Conservation (phyloP, 2,329 filamentous ascomycete genomes). For the Cladophialophora exuberans region DNA sequence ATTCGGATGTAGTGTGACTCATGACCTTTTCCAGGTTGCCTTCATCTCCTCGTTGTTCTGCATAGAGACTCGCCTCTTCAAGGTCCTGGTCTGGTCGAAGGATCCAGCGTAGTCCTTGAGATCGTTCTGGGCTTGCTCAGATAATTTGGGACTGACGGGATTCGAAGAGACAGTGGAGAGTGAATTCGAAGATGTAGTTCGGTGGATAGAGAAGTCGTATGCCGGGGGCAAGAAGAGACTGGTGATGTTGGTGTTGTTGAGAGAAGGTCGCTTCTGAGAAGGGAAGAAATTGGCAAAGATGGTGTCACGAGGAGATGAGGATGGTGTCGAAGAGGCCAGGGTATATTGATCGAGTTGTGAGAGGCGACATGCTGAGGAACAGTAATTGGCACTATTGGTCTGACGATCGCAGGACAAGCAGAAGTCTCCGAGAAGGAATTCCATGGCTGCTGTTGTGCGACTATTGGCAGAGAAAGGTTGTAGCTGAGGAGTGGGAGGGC, state of each 20-base stretch:
- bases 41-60: constrained; percentile 31
- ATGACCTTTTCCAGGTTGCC: constrained; percentile 14
- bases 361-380: constrained; percentile 87
- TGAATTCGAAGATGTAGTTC: constrained; percentile 30
- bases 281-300: constrained; percentile 50
- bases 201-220: constrained; percentile 71
- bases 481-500: constrained; percentile 4
- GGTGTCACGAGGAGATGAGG: constrained; percentile 38
- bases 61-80: constrained; percentile 42
- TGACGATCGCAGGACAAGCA: constrained; percentile 93
- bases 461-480: constrained; percentile 10
- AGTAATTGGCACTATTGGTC: constrained; percentile 80
- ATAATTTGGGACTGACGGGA: constrained; percentile 76
- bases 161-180: constrained; percentile 54
- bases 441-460: constrained; percentile 55
- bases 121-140: constrained; percentile 76
- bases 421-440: constrained; percentile 71
- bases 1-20: not conserved
- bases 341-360: constrained; percentile 71
- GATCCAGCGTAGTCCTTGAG: constrained; percentile 84
- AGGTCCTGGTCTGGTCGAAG: constrained; percentile 76
- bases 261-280: constrained; percentile 13
- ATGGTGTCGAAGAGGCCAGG: constrained; percentile 40
- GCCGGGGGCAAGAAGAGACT: constrained; percentile 72
- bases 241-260: constrained; percentile 42